Evolutionary conservation across 1,284 basidiomycete genomes (phyloP).

Genomic region (Phylloporus gajari): DNA sequence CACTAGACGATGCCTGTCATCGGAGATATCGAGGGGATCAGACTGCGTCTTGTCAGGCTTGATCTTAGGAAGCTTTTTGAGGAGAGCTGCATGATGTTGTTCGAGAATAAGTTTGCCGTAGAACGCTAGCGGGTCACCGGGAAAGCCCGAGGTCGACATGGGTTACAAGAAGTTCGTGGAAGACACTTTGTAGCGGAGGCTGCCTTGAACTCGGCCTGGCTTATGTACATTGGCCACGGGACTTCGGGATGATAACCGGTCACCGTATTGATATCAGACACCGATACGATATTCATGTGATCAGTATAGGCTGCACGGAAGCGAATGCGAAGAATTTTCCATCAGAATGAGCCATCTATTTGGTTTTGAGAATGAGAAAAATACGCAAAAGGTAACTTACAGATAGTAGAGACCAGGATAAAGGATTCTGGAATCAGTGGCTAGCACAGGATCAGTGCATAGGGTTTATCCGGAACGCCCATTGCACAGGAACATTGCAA

Average conservation of each 20-base stretch:
- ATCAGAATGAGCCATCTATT: neutral
- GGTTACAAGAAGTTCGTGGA: neutral
- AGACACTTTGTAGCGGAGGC: neutral
- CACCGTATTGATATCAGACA: neutral
- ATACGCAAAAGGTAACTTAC: neutral
- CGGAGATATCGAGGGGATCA: slow-evolving; percentile 9
- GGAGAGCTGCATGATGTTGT: slow-evolving; percentile 18
- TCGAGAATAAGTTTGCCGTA: slow-evolving; percentile 25
- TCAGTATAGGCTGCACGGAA: neutral
- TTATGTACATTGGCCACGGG: neutral
- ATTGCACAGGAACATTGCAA: neutral
- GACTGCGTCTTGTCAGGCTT: neutral
- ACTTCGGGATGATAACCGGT: neutral
- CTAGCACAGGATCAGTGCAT: no score
- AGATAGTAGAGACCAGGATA: neutral
- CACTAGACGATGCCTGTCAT: slow-evolving; percentile 5
- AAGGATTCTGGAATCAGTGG: no score
- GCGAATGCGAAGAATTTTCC: neutral
- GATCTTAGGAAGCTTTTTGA: slow-evolving; percentile 14
- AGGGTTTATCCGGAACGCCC: neutral
- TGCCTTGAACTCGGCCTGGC: neutral
- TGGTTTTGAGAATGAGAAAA: neutral
- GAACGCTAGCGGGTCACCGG: slow-evolving; percentile 27
- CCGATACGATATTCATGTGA: neutral
- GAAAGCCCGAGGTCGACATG: slow-evolving; percentile 13